A percentile compares a stretch with the other conserved stretches of the same genome.
phyloP scores from a whole-genome alignment of 202 grass and related monocot species.

The Musa balbisiana region DNA sequence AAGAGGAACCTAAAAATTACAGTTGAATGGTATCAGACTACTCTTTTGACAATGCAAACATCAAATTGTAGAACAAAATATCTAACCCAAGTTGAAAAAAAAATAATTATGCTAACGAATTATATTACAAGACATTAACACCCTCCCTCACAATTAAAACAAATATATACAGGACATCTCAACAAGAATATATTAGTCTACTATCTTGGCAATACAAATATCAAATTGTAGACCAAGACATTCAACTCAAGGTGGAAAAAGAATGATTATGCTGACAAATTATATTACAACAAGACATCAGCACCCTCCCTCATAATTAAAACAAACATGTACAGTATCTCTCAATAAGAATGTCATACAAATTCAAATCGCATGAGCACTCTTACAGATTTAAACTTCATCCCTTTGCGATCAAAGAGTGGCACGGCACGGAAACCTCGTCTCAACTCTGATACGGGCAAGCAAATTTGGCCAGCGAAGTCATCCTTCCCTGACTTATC shows the following conservation, averaged over 20 bases:
- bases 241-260: neutral
- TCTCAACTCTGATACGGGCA: conserved; percentile 68
- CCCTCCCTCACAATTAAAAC: neutral
- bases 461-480: conserved; percentile 65
- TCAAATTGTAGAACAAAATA: neutral
- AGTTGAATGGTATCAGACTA: too few relatives aligned
- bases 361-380: conserved; percentile 85
- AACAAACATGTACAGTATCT: neutral
- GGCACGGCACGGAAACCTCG: conserved; percentile 60
- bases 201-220: neutral
- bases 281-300: too few relatives aligned
- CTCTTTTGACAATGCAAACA: neutral
- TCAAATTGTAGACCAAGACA: neutral
- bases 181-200: too few relatives aligned
- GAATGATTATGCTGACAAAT: neutral
- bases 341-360: conserved; percentile 25
- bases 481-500: conserved; percentile 85
- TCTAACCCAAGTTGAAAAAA: neutral
- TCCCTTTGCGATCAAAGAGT: conserved; percentile 56
- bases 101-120: neutral
- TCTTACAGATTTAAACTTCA: conserved; percentile 65
- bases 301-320: neutral
- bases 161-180: neutral
- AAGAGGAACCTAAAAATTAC: too few relatives aligned
- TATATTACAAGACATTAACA: neutral